phyloP scores from a whole-genome alignment of 768 basidiomycete species.

The Rhodotorula babjevae region DNA sequence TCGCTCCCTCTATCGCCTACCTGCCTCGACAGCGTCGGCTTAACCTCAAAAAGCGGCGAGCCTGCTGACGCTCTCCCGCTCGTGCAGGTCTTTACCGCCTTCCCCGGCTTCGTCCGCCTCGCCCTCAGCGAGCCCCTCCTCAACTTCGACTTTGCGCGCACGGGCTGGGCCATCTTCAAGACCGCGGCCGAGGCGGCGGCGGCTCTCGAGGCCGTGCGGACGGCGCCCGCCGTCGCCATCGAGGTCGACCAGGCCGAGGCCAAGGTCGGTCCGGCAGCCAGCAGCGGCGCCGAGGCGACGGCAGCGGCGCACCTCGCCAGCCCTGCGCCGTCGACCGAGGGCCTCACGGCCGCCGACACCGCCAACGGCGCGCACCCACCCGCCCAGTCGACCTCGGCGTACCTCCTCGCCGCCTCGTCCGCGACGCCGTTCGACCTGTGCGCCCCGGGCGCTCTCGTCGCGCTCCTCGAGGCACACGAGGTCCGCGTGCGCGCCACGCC shows the following conservation, averaged over 20 bases:
- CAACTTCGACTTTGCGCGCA: not conserved
- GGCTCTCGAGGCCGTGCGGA: not conserved
- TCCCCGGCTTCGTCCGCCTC: conserved; percentile 25
- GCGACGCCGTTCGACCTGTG: conserved; percentile 50
- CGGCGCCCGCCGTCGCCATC: too few relatives aligned
- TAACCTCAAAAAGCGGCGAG: too few relatives aligned
- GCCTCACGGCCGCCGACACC: not conserved
- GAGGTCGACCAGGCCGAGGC: not conserved
- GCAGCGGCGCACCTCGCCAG: too few relatives aligned
- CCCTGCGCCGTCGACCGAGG: too few relatives aligned
- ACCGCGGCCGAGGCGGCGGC: conserved; percentile 1
- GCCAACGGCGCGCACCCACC: not conserved
- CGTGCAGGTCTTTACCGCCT: conserved; percentile 7
- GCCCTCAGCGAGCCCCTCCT: conserved; percentile 5
- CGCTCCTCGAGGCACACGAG: conserved; percentile 59
- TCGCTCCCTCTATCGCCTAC: not conserved
- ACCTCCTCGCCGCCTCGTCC: not conserved
- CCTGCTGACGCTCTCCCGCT: too few relatives aligned
- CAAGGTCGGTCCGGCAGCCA: not conserved
- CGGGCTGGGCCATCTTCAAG: conserved; percentile 17
- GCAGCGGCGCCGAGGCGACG: not conserved
- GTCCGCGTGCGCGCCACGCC: conserved; percentile 76
- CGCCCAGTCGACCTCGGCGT: not conserved
- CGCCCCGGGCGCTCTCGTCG: conserved; percentile 46
- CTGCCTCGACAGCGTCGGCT: not conserved